Base-by-base conservation (phyloP, 2,329 filamentous ascomycete species). In the Sporothrix variecibatus region DNA sequence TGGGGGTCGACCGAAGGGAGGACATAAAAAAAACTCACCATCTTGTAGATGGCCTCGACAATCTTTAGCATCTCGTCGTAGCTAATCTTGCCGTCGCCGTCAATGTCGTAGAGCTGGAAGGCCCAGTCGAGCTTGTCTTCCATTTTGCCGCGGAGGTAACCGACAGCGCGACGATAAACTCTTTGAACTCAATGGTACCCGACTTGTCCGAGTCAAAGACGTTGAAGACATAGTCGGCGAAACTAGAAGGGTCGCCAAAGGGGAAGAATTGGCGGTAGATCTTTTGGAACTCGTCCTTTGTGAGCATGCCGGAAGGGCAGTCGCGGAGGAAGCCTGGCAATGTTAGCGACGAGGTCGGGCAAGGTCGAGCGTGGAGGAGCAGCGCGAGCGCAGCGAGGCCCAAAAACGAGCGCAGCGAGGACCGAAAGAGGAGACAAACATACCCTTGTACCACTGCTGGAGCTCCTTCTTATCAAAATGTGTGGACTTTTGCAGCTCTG, bases 391-490 rank as follows among this genome's bases (percentile, higher is more conserved):
- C 23, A n/a, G 11, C 62, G 71, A 53, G 43, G 34, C 60, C 46
- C 43, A 9, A 70, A 38, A 62, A 56, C 38, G 6, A 71, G 51
- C 15, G 17, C 23, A n/a, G 11, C 62, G 71, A 53, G 43, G 34
- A 64, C 46, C 43, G 4, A 70, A 38, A 62, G 38, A 67, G 43
- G 28, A 53, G 8, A 31, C 56, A 40, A 11, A 72, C 90, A 77
- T 84, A 97, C 96, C 96, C 89, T 98, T 98, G 85, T 99, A 98
- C 96, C 96, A 99, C 91, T 98, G 95, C 83, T 99, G 96, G 82
- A 99, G 85, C 85, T 99, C 96, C 87, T 98, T 98, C 91, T 98
- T 98, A 85, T 99, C 96, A 82, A 99, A 99, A 84, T 98, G 94
- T 77, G 96, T 99, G 75, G 94, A 94, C 87, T 94, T 96, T 83